Conservation (phyloP, 352 stramenopile genomes). For the Thraustotheca clavata region DNA sequence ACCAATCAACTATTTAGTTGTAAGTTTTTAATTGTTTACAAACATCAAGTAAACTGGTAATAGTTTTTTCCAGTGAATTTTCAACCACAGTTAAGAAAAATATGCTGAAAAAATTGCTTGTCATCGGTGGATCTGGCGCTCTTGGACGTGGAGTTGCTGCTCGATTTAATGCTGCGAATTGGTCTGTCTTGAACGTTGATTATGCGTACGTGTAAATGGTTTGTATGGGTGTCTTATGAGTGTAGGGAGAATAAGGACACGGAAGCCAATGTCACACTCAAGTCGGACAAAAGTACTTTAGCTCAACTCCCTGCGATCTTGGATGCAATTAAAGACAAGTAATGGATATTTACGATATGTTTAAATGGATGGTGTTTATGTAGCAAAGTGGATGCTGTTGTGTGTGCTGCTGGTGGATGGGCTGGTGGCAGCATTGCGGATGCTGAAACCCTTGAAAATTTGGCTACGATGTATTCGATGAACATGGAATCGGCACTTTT, state of each 20-base stretch:
- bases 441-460: conserved; percentile 44
- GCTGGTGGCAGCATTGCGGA: conserved; percentile 62
- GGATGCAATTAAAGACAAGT: conserved; percentile 43
- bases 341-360: not conserved
- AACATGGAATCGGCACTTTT: conserved; percentile 75
- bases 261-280: conserved; percentile 41
- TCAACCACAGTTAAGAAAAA: not conserved
- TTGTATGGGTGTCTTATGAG: not conserved
- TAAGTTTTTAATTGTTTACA: not conserved
- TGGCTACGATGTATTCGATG: conserved; percentile 63
- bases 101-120: conserved; percentile 54
- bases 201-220: conserved; percentile 32
- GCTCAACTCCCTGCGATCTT: conserved; percentile 43
- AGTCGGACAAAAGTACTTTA: conserved; percentile 31
- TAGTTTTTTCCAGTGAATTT: not conserved
- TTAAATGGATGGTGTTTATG: conserved; percentile 17
- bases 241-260: conserved; percentile 42
- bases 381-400: conserved; percentile 58
- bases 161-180: conserved; percentile 51
- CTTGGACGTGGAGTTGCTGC: conserved; percentile 58
- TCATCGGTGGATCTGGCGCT: conserved; percentile 64
- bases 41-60: not conserved
- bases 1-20: not conserved
- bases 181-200: conserved; percentile 62
- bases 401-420: conserved; percentile 77